A percentile compares a stretch with the other conserved stretches of the same genome.
Evolutionary conservation across 2,329 filamentous ascomycete genomes (phyloP).

Genomic region (Phaeosphaeria sp.): DNA sequence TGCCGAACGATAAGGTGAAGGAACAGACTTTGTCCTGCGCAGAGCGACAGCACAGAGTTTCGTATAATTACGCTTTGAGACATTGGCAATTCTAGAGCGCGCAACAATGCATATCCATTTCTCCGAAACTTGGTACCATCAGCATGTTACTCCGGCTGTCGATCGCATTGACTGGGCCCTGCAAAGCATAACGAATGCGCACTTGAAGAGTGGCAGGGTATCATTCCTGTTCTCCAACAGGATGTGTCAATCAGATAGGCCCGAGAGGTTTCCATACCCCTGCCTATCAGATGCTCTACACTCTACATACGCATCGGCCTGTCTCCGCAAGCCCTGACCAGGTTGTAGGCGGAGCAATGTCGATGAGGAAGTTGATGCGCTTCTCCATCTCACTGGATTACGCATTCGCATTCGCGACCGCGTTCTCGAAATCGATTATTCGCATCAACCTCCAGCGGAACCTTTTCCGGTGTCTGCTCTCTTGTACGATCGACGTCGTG

Average conservation of each 20-base stretch:
- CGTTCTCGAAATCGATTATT: neutral
- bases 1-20: neutral
- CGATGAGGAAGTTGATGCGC: neutral
- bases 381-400: neutral
- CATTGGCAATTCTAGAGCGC: neutral
- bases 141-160: neutral
- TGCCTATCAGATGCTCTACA: slow-evolving; percentile 2
- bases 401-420: neutral
- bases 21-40: neutral
- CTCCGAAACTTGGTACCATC: neutral
- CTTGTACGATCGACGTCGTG: neutral
- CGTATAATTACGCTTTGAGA: neutral
- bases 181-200: neutral
- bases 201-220: neutral
- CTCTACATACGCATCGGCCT: neutral
- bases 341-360: neutral
- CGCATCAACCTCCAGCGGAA: neutral
- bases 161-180: neutral
- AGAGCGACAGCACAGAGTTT: slow-evolving; percentile 1
- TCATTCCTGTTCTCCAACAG: slow-evolving; percentile 1
- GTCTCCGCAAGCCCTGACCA: neutral
- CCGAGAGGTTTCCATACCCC: neutral
- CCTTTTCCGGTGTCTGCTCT: neutral
- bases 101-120: neutral
- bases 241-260: neutral